These are phyloP conservation scores for Anthostomella pinea DNA, from an alignment of 2,329 filamentous ascomycete genomes.

Conservation along the genomic window DNA sequence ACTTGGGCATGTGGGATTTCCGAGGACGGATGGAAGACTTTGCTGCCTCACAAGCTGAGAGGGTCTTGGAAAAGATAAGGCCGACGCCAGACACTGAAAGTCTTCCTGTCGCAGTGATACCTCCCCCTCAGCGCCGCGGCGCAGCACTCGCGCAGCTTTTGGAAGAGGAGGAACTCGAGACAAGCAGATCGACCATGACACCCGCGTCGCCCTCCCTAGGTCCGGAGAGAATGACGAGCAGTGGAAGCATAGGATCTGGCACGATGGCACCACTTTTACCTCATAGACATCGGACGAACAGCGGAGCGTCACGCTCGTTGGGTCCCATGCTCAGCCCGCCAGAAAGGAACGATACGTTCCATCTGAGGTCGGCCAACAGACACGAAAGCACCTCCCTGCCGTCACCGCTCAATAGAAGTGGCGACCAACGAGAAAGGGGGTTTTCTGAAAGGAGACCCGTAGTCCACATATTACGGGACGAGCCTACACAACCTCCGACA, in stretches of 20 bases:
- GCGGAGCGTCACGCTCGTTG: slow-evolving; percentile 10
- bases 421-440: slow-evolving; percentile 17
- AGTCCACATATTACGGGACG: slow-evolving; percentile 22
- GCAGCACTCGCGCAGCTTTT: slow-evolving; percentile 54
- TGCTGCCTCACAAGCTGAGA: slow-evolving; percentile 58
- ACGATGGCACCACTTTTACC: slow-evolving; percentile 12
- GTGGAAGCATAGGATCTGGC: slow-evolving; percentile 8
- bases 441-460: slow-evolving; percentile 21
- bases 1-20: slow-evolving; percentile 51
- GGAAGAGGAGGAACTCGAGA: slow-evolving; percentile 46
- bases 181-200: slow-evolving; percentile 4
- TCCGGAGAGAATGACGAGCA: slow-evolving; percentile 7
- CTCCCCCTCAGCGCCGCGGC: slow-evolving; percentile 57
- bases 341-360: slow-evolving; percentile 16
- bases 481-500: slow-evolving; percentile 9
- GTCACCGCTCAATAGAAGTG: slow-evolving; percentile 5
- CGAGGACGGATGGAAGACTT: slow-evolving; percentile 58
- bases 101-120: slow-evolving; percentile 59
- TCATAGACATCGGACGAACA: slow-evolving; percentile 12
- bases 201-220: slow-evolving; percentile 7
- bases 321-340: slow-evolving; percentile 13
- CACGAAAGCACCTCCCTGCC: slow-evolving; percentile 12
- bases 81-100: slow-evolving; percentile 53
- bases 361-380: slow-evolving; percentile 10
- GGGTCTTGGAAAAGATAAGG: slow-evolving; percentile 53